Percentiles rank a stretch among this genome's conserved stretches.
Conservation (phyloP, 179 eudicot genomes). For the Drosera spatulata region DNA sequence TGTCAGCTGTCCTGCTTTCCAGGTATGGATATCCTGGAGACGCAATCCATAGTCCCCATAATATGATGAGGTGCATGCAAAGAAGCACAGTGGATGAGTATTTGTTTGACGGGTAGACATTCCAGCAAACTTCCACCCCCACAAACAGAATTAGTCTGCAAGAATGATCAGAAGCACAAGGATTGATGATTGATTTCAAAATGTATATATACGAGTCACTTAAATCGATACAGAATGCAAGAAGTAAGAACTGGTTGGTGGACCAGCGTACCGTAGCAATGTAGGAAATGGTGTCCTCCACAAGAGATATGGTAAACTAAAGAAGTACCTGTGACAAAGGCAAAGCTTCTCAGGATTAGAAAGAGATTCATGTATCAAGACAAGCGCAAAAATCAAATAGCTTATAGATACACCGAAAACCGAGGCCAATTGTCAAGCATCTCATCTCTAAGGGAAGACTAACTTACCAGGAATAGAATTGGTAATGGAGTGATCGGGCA, state of each 20-base stretch:
- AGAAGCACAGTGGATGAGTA: conserved; percentile 61
- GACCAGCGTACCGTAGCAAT: conserved; percentile 39
- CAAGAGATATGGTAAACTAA: conserved; percentile 70
- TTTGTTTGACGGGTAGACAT: conserved; percentile 59
- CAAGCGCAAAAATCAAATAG: too few species aligned
- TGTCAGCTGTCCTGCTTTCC: conserved; percentile 15
- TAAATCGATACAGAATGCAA: too few species aligned
- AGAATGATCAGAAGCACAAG: conserved; percentile 3
- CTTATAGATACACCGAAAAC: too few species aligned
- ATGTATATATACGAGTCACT: not conserved
- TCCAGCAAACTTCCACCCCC: conserved; percentile 75
- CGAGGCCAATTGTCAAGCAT: too few species aligned
- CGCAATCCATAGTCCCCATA: conserved; percentile 77
- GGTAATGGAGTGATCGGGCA: conserved; percentile 93
- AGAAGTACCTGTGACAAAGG: conserved; percentile 69
- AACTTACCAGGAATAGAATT: conserved; percentile 89
- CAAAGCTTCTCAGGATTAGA: not conserved
- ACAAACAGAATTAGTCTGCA: conserved; percentile 59
- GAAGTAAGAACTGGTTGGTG: not conserved
- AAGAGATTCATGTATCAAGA: not conserved
- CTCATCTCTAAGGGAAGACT: too few species aligned
- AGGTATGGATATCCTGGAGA: conserved; percentile 52
- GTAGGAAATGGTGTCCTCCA: conserved; percentile 84
- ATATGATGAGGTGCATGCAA: conserved; percentile 42
- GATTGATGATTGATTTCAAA: not conserved